Base-by-base conservation (phyloP, 805 yeast genomes). In the Myxozyma lipomycoides region DNA sequence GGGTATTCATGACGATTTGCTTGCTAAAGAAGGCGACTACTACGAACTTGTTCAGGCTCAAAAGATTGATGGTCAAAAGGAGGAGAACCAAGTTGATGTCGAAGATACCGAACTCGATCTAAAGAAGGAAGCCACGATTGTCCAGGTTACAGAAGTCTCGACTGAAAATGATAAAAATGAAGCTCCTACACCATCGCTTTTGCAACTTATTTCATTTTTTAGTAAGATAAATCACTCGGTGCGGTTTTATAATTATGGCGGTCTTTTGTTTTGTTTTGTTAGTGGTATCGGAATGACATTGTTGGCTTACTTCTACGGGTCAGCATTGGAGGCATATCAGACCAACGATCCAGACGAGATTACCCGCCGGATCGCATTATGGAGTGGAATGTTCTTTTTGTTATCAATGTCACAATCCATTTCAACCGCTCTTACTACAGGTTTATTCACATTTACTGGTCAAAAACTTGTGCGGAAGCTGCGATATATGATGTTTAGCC, bases 1-100 rank as follows among this genome's bases (percentile, higher is more conserved):
- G 51, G 78, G 78, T 2, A 65, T 64, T 9, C 77, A 73, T 52
- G 60, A 59, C 3, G 71, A 69, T 45, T 63, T 75, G 28, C 48
- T 71, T 9, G 60, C 50, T 4, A 38, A 37, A 35, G 47, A 57
- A 7, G 71, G 71, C 35, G 50, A 59, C 49, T 64, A 70, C 56
- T 46, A 59, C 39, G 52, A 52, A 9, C 61, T 71, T 15, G 75
- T 71, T 3, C 64, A 66, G 46, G 67, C 74, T 36, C 67, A 70
- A 63, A 65, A 61, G 43, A 66, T 52, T 15, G 48, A 49, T 6
- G 43, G 46, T 12, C 32, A 28, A 12, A 28, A 28, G 12, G 24
- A 49, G 22, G 43, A 40, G 43, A 17, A n/a, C 32, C 7, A 7
- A 41, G n/a, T 17, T 49, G n/a, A 45, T 1, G 56, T 45, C 17